phyloP scores from a whole-genome alignment of 768 basidiomycete genomes.

The Clitopilus passeckerianus region DNA sequence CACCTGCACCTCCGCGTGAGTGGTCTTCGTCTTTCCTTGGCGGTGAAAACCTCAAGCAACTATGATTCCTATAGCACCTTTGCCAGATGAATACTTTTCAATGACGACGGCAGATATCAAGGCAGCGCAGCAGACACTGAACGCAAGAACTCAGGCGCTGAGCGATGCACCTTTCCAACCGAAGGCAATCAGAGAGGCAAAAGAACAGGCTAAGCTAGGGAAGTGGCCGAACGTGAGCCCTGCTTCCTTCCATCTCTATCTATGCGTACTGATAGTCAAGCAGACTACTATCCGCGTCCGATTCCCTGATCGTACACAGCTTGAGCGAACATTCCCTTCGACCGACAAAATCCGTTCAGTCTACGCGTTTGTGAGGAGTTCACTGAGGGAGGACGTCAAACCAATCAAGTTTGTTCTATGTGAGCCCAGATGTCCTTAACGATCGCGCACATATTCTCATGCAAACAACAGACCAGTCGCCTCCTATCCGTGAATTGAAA shows the following conservation, averaged over 20 bases:
- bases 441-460: background rate
- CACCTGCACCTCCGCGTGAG: slow-evolving; percentile 26
- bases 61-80: slow-evolving; percentile 25
- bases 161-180: slow-evolving; percentile 68
- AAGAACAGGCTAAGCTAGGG: slow-evolving; percentile 52
- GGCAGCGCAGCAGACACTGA: slow-evolving; percentile 57
- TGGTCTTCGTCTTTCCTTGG: slow-evolving; percentile 4
- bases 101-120: slow-evolving; percentile 70
- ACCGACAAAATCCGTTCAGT: slow-evolving; percentile 75
- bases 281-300: slow-evolving; percentile 80
- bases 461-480: slow-evolving; percentile 59
- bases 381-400: slow-evolving; percentile 70
- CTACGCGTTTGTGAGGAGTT: slow-evolving; percentile 77
- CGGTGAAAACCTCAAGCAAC: background rate
- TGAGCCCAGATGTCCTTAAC: slow-evolving; percentile 28
- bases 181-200: slow-evolving; percentile 57
- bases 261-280: background rate
- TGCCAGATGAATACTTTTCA: slow-evolving; percentile 73
- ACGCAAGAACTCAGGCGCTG: slow-evolving; percentile 57
- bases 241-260: background rate
- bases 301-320: slow-evolving; percentile 76
- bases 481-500: slow-evolving; percentile 79
- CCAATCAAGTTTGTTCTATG: slow-evolving; percentile 82
- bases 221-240: slow-evolving; percentile 68
- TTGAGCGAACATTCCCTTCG: slow-evolving; percentile 77